Evolutionary conservation across 2,329 filamentous ascomycete genomes (phyloP), one percentile per base, ranked within the genome.

Genomic region (Exophiala aquamarina): DNA sequence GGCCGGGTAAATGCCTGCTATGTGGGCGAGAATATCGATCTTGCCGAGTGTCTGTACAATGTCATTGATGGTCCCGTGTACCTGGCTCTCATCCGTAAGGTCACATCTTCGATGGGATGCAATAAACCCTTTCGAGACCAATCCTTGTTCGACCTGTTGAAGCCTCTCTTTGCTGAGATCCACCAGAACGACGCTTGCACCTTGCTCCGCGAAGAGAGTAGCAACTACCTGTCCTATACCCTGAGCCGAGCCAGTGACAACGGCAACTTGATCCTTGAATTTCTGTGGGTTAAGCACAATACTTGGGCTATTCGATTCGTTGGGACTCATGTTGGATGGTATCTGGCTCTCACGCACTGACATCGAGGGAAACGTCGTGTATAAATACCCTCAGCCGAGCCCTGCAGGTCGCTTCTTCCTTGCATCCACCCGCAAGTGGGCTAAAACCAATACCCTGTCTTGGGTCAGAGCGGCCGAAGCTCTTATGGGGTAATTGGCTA

Each of bases 211-310:
- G 2, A 78, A 66, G 13, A 73, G 65, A 15, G 67, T 63, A 9
- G 75, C 70, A 6, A 73, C 73, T 9, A 69, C 70, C 10, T 74
- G 66, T 15, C 75, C 76, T 39, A 79, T 79, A 14, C 76, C 76
- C 5, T 66, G 67, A 2, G 70, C 70, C 17, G 71, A 68, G 15
- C 76, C 76, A 3, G 74, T 77, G 21, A 79, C 58, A 44, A 72
- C 70, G 44, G 77, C 68, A 41, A 77, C 69, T 57, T 73, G 32
- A 19, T 21, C n/a, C 8, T 15, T 14, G 11, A 40, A 40, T 14
- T 28, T 23, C 8, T 28, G n/a, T 9, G 37, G 37, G 15, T 40
- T n/a, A 15, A 40, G 15, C 20, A 18, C 19, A 23, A 40, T 40
- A 18, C n/a, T 26, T 11, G 23, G 23, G 11, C 6, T 26, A 6